Conservation (phyloP, 192 early-diverging fungal genomes). For the Pilaira anomala region DNA sequence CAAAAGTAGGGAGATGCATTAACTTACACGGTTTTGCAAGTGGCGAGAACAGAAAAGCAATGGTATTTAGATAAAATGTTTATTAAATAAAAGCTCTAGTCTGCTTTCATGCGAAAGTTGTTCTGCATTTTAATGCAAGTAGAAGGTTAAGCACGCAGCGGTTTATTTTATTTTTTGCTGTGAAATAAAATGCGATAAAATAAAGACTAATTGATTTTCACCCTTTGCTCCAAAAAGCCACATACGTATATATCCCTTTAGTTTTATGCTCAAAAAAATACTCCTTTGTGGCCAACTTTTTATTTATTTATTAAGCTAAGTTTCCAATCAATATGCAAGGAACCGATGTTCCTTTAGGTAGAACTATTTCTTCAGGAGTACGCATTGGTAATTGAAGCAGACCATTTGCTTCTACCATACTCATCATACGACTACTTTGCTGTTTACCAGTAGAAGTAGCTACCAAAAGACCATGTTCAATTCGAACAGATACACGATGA, state of each 20-base stretch:
- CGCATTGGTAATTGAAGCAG: conserved; percentile 70
- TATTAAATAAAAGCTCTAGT: too few species aligned
- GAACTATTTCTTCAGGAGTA: conserved; percentile 15
- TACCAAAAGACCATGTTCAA: conserved; percentile 39
- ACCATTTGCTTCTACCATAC: conserved; percentile 75
- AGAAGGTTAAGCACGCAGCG: too few species aligned
- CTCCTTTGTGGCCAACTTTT: conserved; percentile 1
- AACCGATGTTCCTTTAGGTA: conserved; percentile 44
- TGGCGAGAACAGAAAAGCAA: too few species aligned
- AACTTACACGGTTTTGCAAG: too few species aligned
- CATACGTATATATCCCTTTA: not conserved
- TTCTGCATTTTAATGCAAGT: too few species aligned
- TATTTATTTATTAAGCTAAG: not conserved
- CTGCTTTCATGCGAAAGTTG: too few species aligned
- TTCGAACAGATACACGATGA: conserved; percentile 48
- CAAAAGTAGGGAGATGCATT: too few species aligned
- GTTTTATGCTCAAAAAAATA: not conserved
- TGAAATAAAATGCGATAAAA: too few species aligned
- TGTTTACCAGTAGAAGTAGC: conserved; percentile 68
- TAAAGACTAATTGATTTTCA: not conserved
- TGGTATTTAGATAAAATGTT: too few species aligned
- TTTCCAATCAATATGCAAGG: conserved; percentile 53
- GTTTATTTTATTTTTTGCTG: too few species aligned
- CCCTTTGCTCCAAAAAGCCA: too few species aligned
- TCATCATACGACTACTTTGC: conserved; percentile 76